Base-by-base conservation (phyloP, 148 eudicot genomes). In the Chenopodium suecicum region DNA sequence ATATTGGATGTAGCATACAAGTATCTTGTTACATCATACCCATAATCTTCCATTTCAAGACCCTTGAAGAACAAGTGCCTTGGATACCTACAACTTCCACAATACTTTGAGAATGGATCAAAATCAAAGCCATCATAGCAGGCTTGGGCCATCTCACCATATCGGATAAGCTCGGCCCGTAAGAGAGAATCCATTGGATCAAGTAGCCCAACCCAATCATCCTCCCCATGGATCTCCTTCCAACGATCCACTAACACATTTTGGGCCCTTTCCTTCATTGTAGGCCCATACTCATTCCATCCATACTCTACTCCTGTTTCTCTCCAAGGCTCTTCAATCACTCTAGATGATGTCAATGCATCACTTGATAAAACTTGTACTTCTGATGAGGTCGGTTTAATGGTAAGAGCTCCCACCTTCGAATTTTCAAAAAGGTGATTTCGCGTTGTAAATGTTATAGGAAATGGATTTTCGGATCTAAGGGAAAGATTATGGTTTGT, bases 71-170 rank as follows among this genome's bases (percentile, higher is more conserved):
- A 90, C 6, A 74, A 52, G 0, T 71, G 52, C 2, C 72, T 84
- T 0, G 83, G 77, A 72, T 81, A 90, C 46, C 84, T 84, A 52
- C 92, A 88, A 44, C 89, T 87, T 0, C 97, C 97, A 64, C 93
- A 90, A 80, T 91, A 90, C 71, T 89, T 90, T 1, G 97, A 93
- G 65, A 84, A 89, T 0, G 88, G 85, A 29, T 94, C 95, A 79
- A 79, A 87, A 78, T 94, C 95, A 72, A 89, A 93, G 2, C 86
- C 97, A 79, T 92, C 95, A 79, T 93, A 92, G 73, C 95, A 90
- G 4, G 98, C 89, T 73, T 92, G 95, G n/a, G 98, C 90, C 92
- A 94, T 87, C 31, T 91, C 95, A 0, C 95, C 98, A 63, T 92
- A 92, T 0, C 94, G 82, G 71, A 92, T 87, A 10, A 93, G 58